Evolutionary conservation across 768 basidiomycete species (phyloP).

Genomic region (Tricholoma terreum): DNA sequence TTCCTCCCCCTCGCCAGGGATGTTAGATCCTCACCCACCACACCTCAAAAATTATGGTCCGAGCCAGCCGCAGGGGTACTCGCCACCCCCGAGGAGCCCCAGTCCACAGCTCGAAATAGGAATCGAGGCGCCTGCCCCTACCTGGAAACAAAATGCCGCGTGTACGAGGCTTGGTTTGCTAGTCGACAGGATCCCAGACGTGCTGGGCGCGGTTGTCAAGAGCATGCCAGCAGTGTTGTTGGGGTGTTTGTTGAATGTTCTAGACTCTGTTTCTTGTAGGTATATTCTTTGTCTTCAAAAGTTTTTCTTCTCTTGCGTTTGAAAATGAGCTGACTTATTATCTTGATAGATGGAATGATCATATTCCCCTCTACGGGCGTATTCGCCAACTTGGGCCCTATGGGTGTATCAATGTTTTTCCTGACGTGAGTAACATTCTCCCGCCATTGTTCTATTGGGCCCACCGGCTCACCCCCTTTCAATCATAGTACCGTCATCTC

Average conservation of each 20-base stretch:
- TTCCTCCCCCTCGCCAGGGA: not conserved
- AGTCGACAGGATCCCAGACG: conserved; percentile 1
- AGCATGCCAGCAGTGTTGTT: conserved; percentile 83
- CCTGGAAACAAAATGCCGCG: not conserved
- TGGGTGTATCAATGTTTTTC: conserved; percentile 96
- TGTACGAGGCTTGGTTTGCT: not conserved
- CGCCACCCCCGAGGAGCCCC: not conserved
- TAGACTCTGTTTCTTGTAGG: conserved; percentile 92
- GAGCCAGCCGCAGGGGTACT: not conserved
- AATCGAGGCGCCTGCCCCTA: not conserved
- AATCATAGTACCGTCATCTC: conserved; percentile 63
- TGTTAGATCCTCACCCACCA: not conserved
- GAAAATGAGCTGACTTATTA: not conserved
- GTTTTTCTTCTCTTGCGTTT: not conserved
- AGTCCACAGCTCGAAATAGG: not conserved
- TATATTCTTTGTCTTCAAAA: conserved; percentile 10
- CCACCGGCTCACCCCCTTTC: conserved; percentile 3
- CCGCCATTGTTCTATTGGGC: not conserved
- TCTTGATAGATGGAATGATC: conserved; percentile 83
- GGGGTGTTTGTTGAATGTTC: conserved; percentile 81
- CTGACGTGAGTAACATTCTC: conserved; percentile 52
- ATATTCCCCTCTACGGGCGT: conserved; percentile 84
- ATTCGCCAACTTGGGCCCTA: conserved; percentile 77
- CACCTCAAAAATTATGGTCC: not conserved
- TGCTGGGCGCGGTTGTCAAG: conserved; percentile 28